A percentile compares a stretch with the other conserved stretches of the same genome.
These are phyloP conservation scores for Aspergillus steynii DNA, from an alignment of 495 filamentous ascomycete genomes.

Conservation along the genomic window DNA sequence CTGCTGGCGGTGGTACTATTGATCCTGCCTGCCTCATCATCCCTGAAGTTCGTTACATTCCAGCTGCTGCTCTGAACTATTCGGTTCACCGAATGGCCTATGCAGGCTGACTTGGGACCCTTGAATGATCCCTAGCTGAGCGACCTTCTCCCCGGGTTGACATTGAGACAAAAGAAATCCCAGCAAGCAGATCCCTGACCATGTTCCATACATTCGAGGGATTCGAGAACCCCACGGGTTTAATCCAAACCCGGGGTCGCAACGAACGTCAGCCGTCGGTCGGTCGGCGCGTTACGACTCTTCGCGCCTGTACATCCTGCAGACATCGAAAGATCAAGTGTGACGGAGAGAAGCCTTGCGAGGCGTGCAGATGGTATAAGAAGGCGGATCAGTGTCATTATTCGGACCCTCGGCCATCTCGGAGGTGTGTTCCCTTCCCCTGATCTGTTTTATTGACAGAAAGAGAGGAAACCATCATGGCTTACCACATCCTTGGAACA, in stretches of 20 bases:
- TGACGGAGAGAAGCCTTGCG: slow-evolving; percentile 48
- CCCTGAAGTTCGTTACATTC: neutral
- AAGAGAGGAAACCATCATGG: neutral
- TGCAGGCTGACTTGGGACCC: neutral
- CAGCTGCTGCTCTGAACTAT: neutral
- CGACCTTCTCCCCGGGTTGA: neutral
- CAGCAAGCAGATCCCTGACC: slow-evolving; percentile 8
- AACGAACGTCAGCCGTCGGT: slow-evolving; percentile 39
- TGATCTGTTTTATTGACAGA: neutral
- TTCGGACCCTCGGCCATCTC: slow-evolving; percentile 42
- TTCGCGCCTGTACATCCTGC: slow-evolving; percentile 48
- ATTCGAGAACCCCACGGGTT: slow-evolving; percentile 35
- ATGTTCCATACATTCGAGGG: slow-evolving; percentile 50
- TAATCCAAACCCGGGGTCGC: slow-evolving; percentile 30
- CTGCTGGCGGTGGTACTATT: neutral
- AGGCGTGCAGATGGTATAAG: slow-evolving; percentile 49
- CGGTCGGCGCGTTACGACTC: slow-evolving; percentile 39
- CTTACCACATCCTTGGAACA: slow-evolving; percentile 10
- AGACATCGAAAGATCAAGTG: slow-evolving; percentile 52
- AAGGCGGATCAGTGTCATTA: slow-evolving; percentile 47
- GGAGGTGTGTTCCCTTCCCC: slow-evolving; percentile 29
- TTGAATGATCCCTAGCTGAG: neutral
- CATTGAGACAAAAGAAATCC: neutral
- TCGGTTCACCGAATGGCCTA: neutral
- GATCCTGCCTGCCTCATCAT: neutral